Percentiles rank a stretch among this genome's conserved stretches.
Conservation (phyloP, 345 rosid species). For the Streptanthus diversifolius region DNA sequence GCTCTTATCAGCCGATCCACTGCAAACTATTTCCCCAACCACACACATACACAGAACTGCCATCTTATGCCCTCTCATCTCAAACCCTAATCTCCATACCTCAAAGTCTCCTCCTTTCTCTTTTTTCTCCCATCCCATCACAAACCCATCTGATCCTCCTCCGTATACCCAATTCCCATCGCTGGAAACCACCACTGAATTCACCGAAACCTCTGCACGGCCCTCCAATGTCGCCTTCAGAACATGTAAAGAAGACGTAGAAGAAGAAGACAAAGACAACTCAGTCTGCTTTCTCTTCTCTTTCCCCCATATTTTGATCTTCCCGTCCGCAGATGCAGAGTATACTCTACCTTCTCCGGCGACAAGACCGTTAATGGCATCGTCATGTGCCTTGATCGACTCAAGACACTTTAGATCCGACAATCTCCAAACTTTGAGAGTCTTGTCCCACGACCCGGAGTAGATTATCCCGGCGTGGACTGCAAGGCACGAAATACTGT, state of each 20-base stretch:
- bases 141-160: conserved; percentile 86
- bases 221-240: conserved; percentile 73
- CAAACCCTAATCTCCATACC: conserved; percentile 56
- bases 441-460: conserved; percentile 94
- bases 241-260: conserved; percentile 48
- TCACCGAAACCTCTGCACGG: conserved; percentile 68
- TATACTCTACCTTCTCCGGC: conserved; percentile 64
- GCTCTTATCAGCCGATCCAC: conserved; percentile 90
- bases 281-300: conserved; percentile 38
- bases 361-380: conserved; percentile 67
- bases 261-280: neutral
- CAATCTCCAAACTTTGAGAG: conserved; percentile 87
- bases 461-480: conserved; percentile 59
- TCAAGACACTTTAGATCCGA: conserved; percentile 84
- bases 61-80: conserved; percentile 63
- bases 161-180: conserved; percentile 73
- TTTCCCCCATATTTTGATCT: conserved; percentile 76
- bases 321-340: conserved; percentile 93
- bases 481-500: conserved; percentile 84
- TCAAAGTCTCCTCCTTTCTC: conserved; percentile 37
- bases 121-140: conserved; percentile 72
- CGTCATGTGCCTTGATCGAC: conserved; percentile 84
- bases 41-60: conserved; percentile 73
- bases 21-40: conserved; percentile 58
- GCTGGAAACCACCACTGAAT: conserved; percentile 61